Conservation (phyloP, 202 grass and related monocot species). For the Digitaria exilis region DNA sequence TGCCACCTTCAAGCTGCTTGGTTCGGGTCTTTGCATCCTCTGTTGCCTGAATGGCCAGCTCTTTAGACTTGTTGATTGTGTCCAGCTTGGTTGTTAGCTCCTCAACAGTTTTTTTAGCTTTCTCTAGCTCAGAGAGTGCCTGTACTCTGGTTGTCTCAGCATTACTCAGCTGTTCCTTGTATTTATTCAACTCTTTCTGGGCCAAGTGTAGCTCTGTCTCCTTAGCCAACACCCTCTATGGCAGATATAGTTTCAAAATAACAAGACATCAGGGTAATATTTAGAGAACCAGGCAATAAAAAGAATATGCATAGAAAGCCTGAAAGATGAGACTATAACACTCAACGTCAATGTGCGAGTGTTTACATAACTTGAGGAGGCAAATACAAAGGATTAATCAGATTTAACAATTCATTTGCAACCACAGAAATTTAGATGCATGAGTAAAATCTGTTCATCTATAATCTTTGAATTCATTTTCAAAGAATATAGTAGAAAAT, state of each 20-base stretch:
- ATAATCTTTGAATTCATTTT: conserved; percentile 22
- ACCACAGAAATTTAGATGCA: not conserved
- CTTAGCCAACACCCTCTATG: conserved; percentile 72
- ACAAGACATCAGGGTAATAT: conserved; percentile 29
- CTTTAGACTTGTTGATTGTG: conserved; percentile 80
- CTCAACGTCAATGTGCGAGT: not conserved
- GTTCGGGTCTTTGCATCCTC: conserved; percentile 77
- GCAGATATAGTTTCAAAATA: conserved; percentile 40
- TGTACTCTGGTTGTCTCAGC: conserved; percentile 71
- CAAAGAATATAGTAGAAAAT: conserved; percentile 4
- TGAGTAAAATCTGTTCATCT: not conserved
- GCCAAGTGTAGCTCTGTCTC: conserved; percentile 82
- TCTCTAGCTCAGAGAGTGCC: conserved; percentile 75
- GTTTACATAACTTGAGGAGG: not conserved
- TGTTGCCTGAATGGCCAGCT: conserved; percentile 64
- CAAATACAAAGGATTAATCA: conserved; percentile 4
- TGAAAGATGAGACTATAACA: conserved; percentile 1
- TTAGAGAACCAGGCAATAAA: conserved; percentile 2
- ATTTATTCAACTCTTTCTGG: conserved; percentile 74
- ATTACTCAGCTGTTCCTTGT: conserved; percentile 53
- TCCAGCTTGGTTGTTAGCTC: conserved; percentile 69
- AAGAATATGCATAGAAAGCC: not conserved
- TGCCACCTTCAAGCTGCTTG: conserved; percentile 60
- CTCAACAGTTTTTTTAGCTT: conserved; percentile 72
- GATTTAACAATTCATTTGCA: not conserved